Percentiles rank a stretch among this genome's conserved stretches.
Conservation (phyloP, 2,329 filamentous ascomycete species). For the Cyclaneusma minus region DNA sequence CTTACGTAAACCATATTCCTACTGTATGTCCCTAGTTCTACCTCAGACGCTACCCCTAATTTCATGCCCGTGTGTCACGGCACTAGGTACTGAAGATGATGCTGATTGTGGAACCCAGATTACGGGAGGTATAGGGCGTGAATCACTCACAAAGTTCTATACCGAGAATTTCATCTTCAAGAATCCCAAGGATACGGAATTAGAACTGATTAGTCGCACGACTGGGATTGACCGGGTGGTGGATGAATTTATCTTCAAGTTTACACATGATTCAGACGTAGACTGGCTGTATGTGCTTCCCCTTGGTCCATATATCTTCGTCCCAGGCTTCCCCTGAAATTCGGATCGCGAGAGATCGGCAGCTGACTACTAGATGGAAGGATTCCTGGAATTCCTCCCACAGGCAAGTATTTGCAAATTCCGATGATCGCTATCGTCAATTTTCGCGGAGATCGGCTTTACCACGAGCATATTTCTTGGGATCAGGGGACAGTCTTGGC, state of each 20-base stretch:
- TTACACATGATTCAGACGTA: constrained; percentile 46
- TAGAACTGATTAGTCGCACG: constrained; percentile 58
- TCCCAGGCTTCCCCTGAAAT: not conserved
- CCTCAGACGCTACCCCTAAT: not conserved
- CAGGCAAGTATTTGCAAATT: constrained; percentile 34
- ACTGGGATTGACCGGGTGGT: constrained; percentile 57
- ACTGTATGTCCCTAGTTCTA: constrained; percentile 31
- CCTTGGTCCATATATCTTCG: not conserved
- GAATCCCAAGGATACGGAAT: constrained; percentile 49
- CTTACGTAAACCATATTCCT: constrained; percentile 65
- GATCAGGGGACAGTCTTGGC: constrained; percentile 47
- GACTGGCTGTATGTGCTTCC: constrained; percentile 48
- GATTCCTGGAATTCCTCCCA: constrained; percentile 43
- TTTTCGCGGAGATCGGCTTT: constrained; percentile 50
- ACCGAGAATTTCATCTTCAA: constrained; percentile 58
- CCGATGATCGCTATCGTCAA: constrained; percentile 52
- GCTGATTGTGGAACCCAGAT: too few species aligned
- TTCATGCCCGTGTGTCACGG: not conserved
- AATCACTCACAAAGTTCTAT: constrained; percentile 50
- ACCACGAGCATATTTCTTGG: constrained; percentile 58
- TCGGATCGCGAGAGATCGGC: not conserved
- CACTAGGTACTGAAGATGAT: not conserved
- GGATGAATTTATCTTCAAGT: constrained; percentile 52
- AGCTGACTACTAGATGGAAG: constrained; percentile 22
- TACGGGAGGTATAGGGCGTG: constrained; percentile 55